Conservation (phyloP, 1,284 basidiomycete genomes). For the Heimioporus retisporus region DNA sequence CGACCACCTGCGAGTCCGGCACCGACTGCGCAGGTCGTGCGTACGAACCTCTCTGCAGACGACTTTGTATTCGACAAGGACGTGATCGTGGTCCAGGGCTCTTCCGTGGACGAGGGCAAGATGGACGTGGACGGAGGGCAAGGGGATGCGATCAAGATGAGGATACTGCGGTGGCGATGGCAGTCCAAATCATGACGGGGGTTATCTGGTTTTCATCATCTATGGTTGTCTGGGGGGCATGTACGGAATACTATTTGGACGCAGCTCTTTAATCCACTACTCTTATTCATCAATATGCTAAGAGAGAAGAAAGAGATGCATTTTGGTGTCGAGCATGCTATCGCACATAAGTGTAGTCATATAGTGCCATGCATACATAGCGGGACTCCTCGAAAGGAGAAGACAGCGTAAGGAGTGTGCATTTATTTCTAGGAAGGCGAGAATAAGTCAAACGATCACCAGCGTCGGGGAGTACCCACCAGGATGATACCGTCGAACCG, state of each 20-base stretch:
- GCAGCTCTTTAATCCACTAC: too few relatives aligned
- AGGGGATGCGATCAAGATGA: conserved; percentile 23
- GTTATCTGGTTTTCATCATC: too few relatives aligned
- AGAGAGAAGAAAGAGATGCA: conserved; percentile 21
- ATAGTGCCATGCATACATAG: conserved; percentile 36
- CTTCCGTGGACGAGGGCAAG: conserved; percentile 2
- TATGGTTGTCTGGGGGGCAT: too few relatives aligned
- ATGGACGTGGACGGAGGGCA: conserved; percentile 26
- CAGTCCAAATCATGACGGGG: conserved; percentile 12
- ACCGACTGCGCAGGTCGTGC: conserved; percentile 23
- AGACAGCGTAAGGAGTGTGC: conserved; percentile 13
- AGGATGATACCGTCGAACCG: conserved; percentile 98
- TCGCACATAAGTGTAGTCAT: conserved; percentile 37
- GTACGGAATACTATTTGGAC: too few relatives aligned
- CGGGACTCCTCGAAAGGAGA: conserved; percentile 7
- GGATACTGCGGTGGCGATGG: conserved; percentile 41
- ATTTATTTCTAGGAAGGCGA: conserved; percentile 37
- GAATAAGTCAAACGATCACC: too few relatives aligned
- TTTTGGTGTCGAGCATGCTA: conserved; percentile 33
- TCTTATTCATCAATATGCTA: neutral
- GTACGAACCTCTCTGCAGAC: conserved; percentile 28
- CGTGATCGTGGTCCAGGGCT: conserved; percentile 25
- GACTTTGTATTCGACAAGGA: conserved; percentile 38
- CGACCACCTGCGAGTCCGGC: neutral
- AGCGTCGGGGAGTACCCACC: conserved; percentile 55